Evolutionary conservation across 768 basidiomycete genomes (phyloP).

Genomic region (Tricholoma flavovirens): DNA sequence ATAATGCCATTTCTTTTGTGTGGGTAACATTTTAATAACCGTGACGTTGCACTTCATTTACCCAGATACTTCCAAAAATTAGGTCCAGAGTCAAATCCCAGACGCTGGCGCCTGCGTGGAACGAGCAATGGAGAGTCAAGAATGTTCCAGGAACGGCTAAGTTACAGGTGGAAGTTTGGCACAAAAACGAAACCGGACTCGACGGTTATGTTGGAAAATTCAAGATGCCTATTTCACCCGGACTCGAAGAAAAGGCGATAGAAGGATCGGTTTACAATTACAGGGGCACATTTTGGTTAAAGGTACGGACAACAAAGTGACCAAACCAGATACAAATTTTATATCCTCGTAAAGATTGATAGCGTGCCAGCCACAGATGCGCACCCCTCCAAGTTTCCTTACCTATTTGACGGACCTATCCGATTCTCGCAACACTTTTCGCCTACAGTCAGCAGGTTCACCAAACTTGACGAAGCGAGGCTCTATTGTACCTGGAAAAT

Average conservation of each 20-base stretch:
- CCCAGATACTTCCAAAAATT: constrained; percentile 1
- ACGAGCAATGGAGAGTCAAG: constrained; percentile 67
- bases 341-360: constrained; percentile 41
- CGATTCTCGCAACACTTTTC: constrained; percentile 69
- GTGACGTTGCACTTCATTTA: background rate
- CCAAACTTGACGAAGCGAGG: constrained; percentile 53
- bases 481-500: constrained; percentile 81
- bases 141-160: constrained; percentile 64
- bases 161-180: constrained; percentile 55
- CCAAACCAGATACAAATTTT: background rate
- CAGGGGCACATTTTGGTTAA: constrained; percentile 64
- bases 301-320: constrained; percentile 33
- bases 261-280: constrained; percentile 44
- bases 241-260: constrained; percentile 55
- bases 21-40: constrained; percentile 25
- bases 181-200: constrained; percentile 55
- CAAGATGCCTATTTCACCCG: constrained; percentile 44
- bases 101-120: constrained; percentile 64
- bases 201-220: constrained; percentile 67
- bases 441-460: constrained; percentile 60
- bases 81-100: constrained; percentile 63
- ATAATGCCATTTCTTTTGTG: constrained; percentile 60
- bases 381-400: constrained; percentile 39
- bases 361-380: constrained; percentile 37
- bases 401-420: constrained; percentile 69